phyloP scores from a whole-genome alignment of 352 stramenopile species.

The Pythium chondricola region DNA sequence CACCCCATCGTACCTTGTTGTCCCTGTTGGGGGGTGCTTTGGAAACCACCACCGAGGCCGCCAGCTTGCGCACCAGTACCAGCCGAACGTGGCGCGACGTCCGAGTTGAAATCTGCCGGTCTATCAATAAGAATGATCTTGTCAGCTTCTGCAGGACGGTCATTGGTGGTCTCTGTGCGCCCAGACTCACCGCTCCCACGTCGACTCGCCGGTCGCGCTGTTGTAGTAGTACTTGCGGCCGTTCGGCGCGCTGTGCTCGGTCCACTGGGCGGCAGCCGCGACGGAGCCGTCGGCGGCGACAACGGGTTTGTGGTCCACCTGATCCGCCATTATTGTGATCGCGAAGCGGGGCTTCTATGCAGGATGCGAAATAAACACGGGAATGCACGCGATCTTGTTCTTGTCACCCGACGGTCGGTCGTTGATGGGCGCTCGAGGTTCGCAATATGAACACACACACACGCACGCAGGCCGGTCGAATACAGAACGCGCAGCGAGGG shows the following conservation, averaged over 20 bases:
- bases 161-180: background rate
- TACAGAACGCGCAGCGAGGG: no score
- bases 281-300: conserved; percentile 27
- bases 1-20: conserved; percentile 31
- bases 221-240: conserved; percentile 93
- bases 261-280: conserved; percentile 58
- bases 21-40: conserved; percentile 24
- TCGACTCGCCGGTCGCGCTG: conserved; percentile 83
- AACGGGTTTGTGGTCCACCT: conserved; percentile 48
- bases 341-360: no score
- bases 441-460: no score
- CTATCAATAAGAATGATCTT: conserved; percentile 12
- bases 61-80: conserved; percentile 15
- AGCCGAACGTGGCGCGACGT: conserved; percentile 8
- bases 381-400: no score
- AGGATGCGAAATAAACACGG: no score
- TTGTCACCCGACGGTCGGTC: no score
- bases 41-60: conserved; percentile 21
- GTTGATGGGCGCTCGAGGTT: no score
- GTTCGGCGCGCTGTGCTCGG: conserved; percentile 87
- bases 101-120: conserved; percentile 37
- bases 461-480: no score
- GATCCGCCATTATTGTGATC: conserved; percentile 59
- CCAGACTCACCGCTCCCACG: conserved; percentile 74
- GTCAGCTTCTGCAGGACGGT: no score